Conservation (phyloP, 78 protist genomes). For the Polysphondylium violaceum region DNA sequence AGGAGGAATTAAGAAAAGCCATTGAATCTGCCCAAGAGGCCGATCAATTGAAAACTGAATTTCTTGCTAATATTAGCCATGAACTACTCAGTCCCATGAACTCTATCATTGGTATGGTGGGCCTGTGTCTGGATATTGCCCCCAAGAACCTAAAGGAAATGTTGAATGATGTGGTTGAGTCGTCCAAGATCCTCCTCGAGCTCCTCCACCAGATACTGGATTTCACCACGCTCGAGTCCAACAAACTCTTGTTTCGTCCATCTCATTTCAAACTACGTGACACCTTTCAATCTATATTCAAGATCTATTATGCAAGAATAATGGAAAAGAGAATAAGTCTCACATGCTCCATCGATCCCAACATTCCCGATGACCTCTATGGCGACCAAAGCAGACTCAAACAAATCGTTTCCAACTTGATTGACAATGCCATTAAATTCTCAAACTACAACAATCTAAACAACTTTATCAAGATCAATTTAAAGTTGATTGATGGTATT, state of each 20-base stretch:
- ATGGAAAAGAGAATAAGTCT: conserved; percentile 23
- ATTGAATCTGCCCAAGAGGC: conserved; percentile 35
- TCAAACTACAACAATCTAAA: not conserved
- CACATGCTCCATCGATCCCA: conserved; percentile 10
- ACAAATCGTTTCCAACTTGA: conserved; percentile 47
- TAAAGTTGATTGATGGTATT: not conserved
- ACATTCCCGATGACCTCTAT: conserved; percentile 35
- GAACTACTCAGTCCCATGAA: conserved; percentile 74
- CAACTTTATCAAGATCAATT: not conserved
- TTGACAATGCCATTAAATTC: conserved; percentile 58
- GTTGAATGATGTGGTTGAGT: conserved; percentile 37
- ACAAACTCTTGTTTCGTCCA: not conserved
- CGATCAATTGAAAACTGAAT: conserved; percentile 38
- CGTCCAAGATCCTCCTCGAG: conserved; percentile 20
- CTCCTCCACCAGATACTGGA: conserved; percentile 44
- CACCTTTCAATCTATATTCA: not conserved
- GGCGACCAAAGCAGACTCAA: conserved; percentile 47
- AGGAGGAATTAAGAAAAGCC: conserved; percentile 22
- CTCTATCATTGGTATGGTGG: conserved; percentile 66
- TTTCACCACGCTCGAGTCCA: conserved; percentile 33
- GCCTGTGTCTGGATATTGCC: conserved; percentile 34
- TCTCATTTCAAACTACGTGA: conserved; percentile 19
- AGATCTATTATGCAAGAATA: conserved; percentile 22
- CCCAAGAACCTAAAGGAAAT: conserved; percentile 45
- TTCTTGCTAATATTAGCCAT: conserved; percentile 60